Conservation (phyloP, 345 rosid genomes). For the Salix arbutifolia region DNA sequence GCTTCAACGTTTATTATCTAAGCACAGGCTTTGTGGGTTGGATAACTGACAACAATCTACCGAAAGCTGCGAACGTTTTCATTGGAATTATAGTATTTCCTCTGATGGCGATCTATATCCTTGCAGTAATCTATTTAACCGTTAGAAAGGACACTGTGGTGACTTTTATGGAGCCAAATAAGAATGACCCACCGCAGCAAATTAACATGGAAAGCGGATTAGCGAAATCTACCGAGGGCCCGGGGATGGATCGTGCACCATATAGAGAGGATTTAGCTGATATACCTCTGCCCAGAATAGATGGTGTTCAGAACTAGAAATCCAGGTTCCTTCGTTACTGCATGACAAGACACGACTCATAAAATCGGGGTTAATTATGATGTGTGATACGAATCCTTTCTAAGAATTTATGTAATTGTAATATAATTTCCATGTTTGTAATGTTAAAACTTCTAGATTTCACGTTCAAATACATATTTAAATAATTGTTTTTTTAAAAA, state of each 20-base stretch:
- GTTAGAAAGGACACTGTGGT: constrained; percentile 40
- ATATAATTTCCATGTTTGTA: too few species aligned
- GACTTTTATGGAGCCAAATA: constrained; percentile 36
- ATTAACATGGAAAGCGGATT: constrained; percentile 30
- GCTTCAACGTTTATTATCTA: constrained; percentile 60
- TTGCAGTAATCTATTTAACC: constrained; percentile 43
- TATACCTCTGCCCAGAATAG: constrained; percentile 38
- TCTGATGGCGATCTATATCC: constrained; percentile 43
- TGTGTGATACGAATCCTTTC: not conserved
- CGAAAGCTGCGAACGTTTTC: constrained; percentile 37
- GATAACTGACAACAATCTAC: constrained; percentile 39
- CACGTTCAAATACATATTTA: too few species aligned
- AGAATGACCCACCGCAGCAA: constrained; percentile 14
- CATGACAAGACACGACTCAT: not conserved
- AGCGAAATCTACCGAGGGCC: not conserved
- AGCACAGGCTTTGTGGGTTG: constrained; percentile 49
- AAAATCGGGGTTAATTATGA: not conserved
- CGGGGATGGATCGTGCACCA: constrained; percentile 15
- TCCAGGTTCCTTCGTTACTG: not conserved
- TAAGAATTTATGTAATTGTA: too few species aligned
- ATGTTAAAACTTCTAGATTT: too few species aligned
- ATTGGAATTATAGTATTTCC: constrained; percentile 55
- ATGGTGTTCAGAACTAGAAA: too few species aligned
- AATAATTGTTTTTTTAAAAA: too few species aligned
- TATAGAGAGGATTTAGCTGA: constrained; percentile 52